These are phyloP conservation scores for Sanghuangporus baumii DNA, from an alignment of 1,284 basidiomycete genomes.

Conservation along the genomic window DNA sequence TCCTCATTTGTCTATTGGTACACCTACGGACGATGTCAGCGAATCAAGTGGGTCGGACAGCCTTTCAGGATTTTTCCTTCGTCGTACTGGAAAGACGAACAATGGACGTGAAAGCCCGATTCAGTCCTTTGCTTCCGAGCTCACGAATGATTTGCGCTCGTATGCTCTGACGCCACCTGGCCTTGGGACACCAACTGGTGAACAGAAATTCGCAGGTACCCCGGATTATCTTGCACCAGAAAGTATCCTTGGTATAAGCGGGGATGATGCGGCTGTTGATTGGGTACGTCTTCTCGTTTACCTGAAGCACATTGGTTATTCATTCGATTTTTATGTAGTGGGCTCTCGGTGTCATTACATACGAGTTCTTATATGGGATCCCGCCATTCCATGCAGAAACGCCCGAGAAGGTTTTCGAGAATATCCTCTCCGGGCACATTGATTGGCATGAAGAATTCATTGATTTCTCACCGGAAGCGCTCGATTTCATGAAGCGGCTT, in stretches of 20 bases:
- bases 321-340: conserved; percentile 47
- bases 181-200: conserved; percentile 64
- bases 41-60: conserved; percentile 88
- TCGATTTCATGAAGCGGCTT: conserved; percentile 87
- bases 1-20: conserved; percentile 46
- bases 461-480: conserved; percentile 82
- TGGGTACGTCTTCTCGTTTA: conserved; percentile 59
- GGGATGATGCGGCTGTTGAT: conserved; percentile 94
- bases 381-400: conserved; percentile 98
- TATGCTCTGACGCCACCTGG: conserved; percentile 47
- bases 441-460: conserved; percentile 95
- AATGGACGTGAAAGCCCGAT: conserved; percentile 62
- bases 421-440: conserved; percentile 93
- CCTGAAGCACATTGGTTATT: neutral
- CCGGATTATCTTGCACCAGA: conserved; percentile 97
- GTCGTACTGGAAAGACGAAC: conserved; percentile 36
- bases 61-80: conserved; percentile 50
- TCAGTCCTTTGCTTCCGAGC: conserved; percentile 76
- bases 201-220: conserved; percentile 92
- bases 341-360: conserved; percentile 97
- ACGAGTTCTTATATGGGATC: conserved; percentile 96
- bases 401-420: conserved; percentile 97
- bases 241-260: conserved; percentile 92
- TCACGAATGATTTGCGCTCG: conserved; percentile 74
- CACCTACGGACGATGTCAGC: conserved; percentile 68